Conservation (phyloP, 2,329 filamentous ascomycete species). For the Neonectria coccinea region DNA sequence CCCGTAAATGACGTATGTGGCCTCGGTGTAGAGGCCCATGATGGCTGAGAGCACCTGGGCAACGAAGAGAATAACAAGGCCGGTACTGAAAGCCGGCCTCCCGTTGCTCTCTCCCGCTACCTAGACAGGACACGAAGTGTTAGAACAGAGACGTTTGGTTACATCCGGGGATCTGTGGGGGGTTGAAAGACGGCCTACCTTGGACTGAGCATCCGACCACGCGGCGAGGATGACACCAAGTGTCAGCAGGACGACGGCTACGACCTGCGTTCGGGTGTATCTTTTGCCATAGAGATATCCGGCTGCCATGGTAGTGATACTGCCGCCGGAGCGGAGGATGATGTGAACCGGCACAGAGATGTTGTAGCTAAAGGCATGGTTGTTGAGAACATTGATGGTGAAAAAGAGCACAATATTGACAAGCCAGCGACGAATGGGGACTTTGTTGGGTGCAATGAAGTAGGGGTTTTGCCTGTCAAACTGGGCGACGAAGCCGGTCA, state of each 20-base stretch:
- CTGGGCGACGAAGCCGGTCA: constrained; percentile 81
- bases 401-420: constrained; percentile 93
- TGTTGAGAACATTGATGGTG: constrained; percentile 94
- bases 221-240: constrained; percentile 88
- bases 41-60: constrained; percentile 92
- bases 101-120: constrained; percentile 32
- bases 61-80: constrained; percentile 84
- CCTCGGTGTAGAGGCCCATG: constrained; percentile 95
- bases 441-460: constrained; percentile 80
- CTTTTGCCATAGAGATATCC: constrained; percentile 87
- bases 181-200: constrained; percentile 66
- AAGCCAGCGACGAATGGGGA: constrained; percentile 87
- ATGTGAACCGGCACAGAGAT: constrained; percentile 98
- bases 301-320: constrained; percentile 94
- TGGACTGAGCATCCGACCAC: constrained; percentile 87
- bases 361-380: constrained; percentile 96
- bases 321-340: constrained; percentile 93
- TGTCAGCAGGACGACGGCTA: constrained; percentile 86
- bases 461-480: constrained; percentile 76
- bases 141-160: neutral
- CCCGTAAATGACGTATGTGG: constrained; percentile 86
- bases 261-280: constrained; percentile 83
- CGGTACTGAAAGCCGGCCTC: constrained; percentile 62
- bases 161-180: neutral
- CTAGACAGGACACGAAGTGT: constrained; percentile 23